Percentiles rank a stretch among this genome's conserved stretches.
Conservation (phyloP, 768 basidiomycete species). For the Boletus subcaerulescens region DNA sequence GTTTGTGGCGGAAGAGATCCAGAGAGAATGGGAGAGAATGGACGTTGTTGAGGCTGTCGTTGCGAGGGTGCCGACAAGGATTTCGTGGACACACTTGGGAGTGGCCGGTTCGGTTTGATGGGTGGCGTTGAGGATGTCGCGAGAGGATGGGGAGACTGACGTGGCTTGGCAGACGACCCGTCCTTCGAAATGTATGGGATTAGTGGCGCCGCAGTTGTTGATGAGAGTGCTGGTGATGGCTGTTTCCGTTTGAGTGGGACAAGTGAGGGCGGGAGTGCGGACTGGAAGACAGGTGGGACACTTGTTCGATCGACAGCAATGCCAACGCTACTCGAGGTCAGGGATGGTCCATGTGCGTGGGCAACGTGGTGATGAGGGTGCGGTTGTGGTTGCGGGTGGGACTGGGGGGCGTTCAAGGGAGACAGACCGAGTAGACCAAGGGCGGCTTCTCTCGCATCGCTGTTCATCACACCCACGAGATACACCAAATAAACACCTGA, state of each 20-base stretch:
- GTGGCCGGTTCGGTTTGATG: slow-evolving; percentile 4
- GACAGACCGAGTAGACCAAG: slow-evolving; percentile 55
- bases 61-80: slow-evolving; percentile 10
- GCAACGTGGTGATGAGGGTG: slow-evolving; percentile 25
- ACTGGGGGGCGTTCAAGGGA: slow-evolving; percentile 32
- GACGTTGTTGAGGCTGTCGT: slow-evolving; percentile 13
- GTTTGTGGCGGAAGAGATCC: slow-evolving; percentile 14
- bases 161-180: slow-evolving; percentile 4
- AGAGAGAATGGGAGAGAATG: slow-evolving; percentile 18
- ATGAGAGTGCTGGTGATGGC: slow-evolving; percentile 19
- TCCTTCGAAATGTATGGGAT: slow-evolving; percentile 6
- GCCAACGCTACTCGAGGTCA: slow-evolving; percentile 23
- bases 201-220: slow-evolving; percentile 8
- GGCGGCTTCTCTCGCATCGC: slow-evolving; percentile 58
- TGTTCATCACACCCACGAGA: slow-evolving; percentile 37
- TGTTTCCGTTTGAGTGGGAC: slow-evolving; percentile 45
- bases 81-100: slow-evolving; percentile 13
- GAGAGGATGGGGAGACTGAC: slow-evolving; percentile 17
- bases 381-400: slow-evolving; percentile 25
- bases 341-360: slow-evolving; percentile 26
- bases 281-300: slow-evolving; percentile 19
- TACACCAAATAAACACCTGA: slow-evolving; percentile 7
- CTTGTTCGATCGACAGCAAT: slow-evolving; percentile 26
- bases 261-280: slow-evolving; percentile 25
- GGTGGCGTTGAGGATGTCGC: slow-evolving; percentile 18